Conservation (phyloP, 306 rosid genomes). For the Luffa aegyptiaca region DNA sequence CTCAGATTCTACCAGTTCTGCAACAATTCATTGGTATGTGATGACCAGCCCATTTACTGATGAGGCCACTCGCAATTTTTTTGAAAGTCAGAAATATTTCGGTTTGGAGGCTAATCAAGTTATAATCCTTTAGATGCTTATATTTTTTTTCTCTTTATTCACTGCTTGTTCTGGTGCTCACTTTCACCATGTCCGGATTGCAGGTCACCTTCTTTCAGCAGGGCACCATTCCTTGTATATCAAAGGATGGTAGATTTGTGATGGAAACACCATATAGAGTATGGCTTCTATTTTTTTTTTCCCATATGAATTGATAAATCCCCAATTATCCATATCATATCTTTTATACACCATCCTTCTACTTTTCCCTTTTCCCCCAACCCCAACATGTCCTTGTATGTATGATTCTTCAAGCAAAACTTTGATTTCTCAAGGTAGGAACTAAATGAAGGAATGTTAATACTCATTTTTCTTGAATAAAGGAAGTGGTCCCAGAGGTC, state of each 20-base stretch:
- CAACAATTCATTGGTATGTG: constrained; percentile 83
- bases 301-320: neutral
- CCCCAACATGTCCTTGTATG: neutral
- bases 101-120: constrained; percentile 94
- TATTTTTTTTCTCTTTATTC: neutral
- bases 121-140: constrained; percentile 11
- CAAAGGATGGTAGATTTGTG: constrained; percentile 86
- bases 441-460: neutral
- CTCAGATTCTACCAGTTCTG: constrained; percentile 53
- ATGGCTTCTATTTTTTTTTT: constrained; percentile 8
- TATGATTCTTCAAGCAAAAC: neutral
- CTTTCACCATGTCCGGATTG: constrained; percentile 22
- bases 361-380: neutral
- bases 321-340: neutral
- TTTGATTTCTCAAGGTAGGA: neutral
- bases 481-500: neutral
- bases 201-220: constrained; percentile 94
- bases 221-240: constrained; percentile 94
- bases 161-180: constrained; percentile 13
- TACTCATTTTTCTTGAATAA: neutral
- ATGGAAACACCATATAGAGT: constrained; percentile 86
- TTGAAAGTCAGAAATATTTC: constrained; percentile 73
- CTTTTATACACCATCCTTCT: neutral
- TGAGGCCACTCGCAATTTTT: constrained; percentile 76
- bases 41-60: constrained; percentile 99